Base-by-base conservation (phyloP, 495 filamentous ascomycete genomes). In the Penicillium fimorum region DNA sequence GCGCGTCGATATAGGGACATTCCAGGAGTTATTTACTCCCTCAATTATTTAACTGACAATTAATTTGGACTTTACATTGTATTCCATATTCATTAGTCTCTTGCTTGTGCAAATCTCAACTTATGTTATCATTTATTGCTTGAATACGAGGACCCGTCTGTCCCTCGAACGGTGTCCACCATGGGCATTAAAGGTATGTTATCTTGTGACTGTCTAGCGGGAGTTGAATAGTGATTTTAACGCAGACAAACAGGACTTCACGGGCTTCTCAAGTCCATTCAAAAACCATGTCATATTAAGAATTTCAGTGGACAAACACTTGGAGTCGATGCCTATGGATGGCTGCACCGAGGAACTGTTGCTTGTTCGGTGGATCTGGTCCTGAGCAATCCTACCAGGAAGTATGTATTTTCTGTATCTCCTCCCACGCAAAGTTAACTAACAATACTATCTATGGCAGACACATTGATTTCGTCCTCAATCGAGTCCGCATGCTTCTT, bases 311-410 rank as follows among this genome's bases (percentile, higher is more conserved):
- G 92, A 30, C 87, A 93, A 70, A 96, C 90, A 3, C 82, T 99
- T 41, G 95, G 89, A 3, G 84, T 99, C 15, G 95, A 99, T 71
- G 92, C 88, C 55, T 99, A 99, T 78, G 94, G 92, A 67, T 99
- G 95, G 95, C 85, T 99, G 33, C 95, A 99, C 69, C 88, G 95
- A 59, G 95, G 93, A 30, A 90, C 92, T 24, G 84, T 95, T 48
- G 80, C 92, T 24, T 99, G 94, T 69, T 89, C 93, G 53, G 85
- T 96, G 58, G 95, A 97, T 57, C 79, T 99, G 45, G 95, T 92
- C 29, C 79, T 91, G 61, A 89, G 87, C 61, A 91, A 88, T 69
- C 91, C 91, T 18, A 97, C 91, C 5, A 84, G 82, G 50, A 96
- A 91, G 89, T 96, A 76, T 60, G 82, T 75, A 25, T 2, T 5